Percentiles rank a stretch among this genome's conserved stretches.
Evolutionary conservation across 495 filamentous ascomycete genomes (phyloP).

Genomic region (Talaromyces stipitatus): DNA sequence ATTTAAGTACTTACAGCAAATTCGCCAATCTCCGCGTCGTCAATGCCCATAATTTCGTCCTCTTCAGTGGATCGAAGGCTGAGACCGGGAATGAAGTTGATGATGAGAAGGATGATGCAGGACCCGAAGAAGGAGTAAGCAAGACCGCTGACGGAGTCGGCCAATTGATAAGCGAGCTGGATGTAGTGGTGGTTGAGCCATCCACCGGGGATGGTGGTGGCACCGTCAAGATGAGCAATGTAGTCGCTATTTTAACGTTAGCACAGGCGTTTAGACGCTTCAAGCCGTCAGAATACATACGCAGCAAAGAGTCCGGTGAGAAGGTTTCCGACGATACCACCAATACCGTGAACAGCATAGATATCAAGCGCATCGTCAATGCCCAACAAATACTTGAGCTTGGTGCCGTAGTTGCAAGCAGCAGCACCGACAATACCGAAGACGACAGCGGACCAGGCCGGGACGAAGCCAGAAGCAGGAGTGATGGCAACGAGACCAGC

Average conservation of each 20-base stretch:
- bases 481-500: slow-evolving; percentile 91
- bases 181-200: slow-evolving; percentile 90
- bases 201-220: slow-evolving; percentile 63
- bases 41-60: slow-evolving; percentile 84
- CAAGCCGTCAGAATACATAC: slow-evolving; percentile 33
- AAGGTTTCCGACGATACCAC: slow-evolving; percentile 84
- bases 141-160: slow-evolving; percentile 76
- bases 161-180: slow-evolving; percentile 82
- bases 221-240: slow-evolving; percentile 82
- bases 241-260: slow-evolving; percentile 52
- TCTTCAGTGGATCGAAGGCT: slow-evolving; percentile 74
- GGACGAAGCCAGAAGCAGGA: slow-evolving; percentile 85
- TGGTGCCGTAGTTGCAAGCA: slow-evolving; percentile 91
- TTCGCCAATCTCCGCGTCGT: slow-evolving; percentile 94
- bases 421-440: slow-evolving; percentile 79
- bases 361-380: slow-evolving; percentile 92
- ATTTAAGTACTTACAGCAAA: slow-evolving; percentile 58
- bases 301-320: slow-evolving; percentile 88
- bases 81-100: slow-evolving; percentile 81
- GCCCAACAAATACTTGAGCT: slow-evolving; percentile 82
- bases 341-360: slow-evolving; percentile 85
- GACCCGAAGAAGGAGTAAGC: slow-evolving; percentile 83
- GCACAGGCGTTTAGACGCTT: neutral
- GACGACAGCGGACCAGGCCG: slow-evolving; percentile 84
- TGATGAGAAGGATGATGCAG: slow-evolving; percentile 76